A percentile compares a stretch with the other conserved stretches of the same genome.
phyloP scores from a whole-genome alignment of 495 filamentous ascomycete species.

The Xylaria venustula region DNA sequence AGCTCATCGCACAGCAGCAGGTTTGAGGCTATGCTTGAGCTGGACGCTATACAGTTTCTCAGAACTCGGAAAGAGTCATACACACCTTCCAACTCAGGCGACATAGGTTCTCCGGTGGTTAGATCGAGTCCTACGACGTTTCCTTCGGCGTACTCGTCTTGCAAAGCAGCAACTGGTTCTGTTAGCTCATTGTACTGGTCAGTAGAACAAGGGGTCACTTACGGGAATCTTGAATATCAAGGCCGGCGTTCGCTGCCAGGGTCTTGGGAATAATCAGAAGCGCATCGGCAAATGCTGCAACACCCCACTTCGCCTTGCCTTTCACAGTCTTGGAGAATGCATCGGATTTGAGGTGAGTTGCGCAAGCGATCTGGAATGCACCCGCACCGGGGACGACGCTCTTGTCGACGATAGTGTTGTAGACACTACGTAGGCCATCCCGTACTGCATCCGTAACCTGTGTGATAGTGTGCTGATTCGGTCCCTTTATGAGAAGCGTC shows the following conservation, averaged over 20 bases:
- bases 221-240: slow-evolving; percentile 93
- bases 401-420: slow-evolving; percentile 97
- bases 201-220: slow-evolving; percentile 35
- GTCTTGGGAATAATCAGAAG: slow-evolving; percentile 95
- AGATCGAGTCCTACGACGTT: slow-evolving; percentile 86
- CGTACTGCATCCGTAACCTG: slow-evolving; percentile 98
- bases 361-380: slow-evolving; percentile 94
- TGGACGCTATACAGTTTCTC: slow-evolving; percentile 88
- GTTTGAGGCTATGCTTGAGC: slow-evolving; percentile 92
- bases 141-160: slow-evolving; percentile 82
- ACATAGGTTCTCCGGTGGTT: slow-evolving; percentile 86
- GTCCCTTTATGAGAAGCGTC: slow-evolving; percentile 97
- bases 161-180: slow-evolving; percentile 68
- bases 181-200: slow-evolving; percentile 18
- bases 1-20: slow-evolving; percentile 95
- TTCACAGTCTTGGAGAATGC: slow-evolving; percentile 82
- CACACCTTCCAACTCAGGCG: slow-evolving; percentile 87
- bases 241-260: slow-evolving; percentile 90
- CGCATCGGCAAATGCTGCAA: slow-evolving; percentile 91
- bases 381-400: slow-evolving; percentile 93
- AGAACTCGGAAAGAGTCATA: slow-evolving; percentile 96
- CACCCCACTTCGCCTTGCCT: slow-evolving; percentile 95
- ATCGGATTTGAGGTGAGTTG: slow-evolving; percentile 82
- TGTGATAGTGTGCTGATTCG: slow-evolving; percentile 91
- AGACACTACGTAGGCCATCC: slow-evolving; percentile 90